Evolutionary conservation across 768 basidiomycete species (phyloP).

Genomic region (Lentinula raphanica): DNA sequence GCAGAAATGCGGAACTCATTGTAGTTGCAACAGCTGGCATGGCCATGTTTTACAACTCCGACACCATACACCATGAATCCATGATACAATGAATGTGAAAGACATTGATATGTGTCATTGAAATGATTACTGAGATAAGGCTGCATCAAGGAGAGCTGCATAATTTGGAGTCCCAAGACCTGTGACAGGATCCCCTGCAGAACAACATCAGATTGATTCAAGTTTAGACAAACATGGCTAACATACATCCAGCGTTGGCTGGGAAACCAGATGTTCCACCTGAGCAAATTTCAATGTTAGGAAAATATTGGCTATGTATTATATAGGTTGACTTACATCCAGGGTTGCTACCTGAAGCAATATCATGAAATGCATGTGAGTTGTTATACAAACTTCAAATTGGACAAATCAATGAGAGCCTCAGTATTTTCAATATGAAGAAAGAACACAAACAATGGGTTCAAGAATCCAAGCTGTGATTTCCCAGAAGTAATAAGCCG

Average conservation of each 20-base stretch:
- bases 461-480: conserved; percentile 30
- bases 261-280: conserved; percentile 21
- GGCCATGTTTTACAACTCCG: too few species aligned
- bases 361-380: conserved; percentile 33
- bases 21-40: too few species aligned
- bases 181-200: conserved; percentile 20
- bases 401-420: neutral
- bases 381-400: conserved; percentile 25
- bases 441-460: conserved; percentile 22
- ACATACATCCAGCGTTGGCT: conserved; percentile 27
- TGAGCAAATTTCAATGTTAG: too few species aligned
- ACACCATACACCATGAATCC: too few species aligned
- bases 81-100: too few species aligned
- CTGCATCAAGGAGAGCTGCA: conserved; percentile 8
- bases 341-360: conserved; percentile 30
- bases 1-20: too few species aligned
- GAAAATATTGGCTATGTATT: too few species aligned
- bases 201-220: neutral
- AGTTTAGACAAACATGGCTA: neutral
- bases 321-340: conserved; percentile 23
- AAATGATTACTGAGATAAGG: too few species aligned
- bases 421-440: neutral
- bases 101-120: too few species aligned
- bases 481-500: conserved; percentile 29
- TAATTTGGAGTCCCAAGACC: conserved; percentile 38